Percentiles rank a stretch among this genome's conserved stretches.
phyloP scores from a whole-genome alignment of 345 rosid species.

The Heritiera fomes region DNA sequence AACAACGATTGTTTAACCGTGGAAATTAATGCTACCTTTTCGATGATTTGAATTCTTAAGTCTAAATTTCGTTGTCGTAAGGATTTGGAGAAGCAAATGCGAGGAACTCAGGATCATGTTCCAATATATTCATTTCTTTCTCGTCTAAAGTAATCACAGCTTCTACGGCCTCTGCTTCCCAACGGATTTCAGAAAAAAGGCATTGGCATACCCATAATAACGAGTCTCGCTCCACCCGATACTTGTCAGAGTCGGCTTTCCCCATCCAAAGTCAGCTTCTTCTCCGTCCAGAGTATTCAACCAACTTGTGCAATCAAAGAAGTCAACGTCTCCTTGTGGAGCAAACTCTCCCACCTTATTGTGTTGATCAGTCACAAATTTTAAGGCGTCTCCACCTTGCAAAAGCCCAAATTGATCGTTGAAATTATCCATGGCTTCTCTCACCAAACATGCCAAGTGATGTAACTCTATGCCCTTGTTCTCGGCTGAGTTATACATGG shows the following conservation, averaged over 20 bases:
- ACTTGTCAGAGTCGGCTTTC: background rate
- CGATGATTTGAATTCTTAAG: no score
- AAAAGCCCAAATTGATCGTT: background rate
- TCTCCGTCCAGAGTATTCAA: background rate
- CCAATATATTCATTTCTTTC: background rate
- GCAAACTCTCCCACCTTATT: background rate
- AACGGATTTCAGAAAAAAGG: background rate
- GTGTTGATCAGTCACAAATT: background rate
- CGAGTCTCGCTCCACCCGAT: background rate
- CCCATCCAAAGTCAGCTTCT: constrained; percentile 9
- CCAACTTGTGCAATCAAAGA: background rate
- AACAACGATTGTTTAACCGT: no score
- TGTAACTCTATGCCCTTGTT: background rate
- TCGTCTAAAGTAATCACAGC: background rate
- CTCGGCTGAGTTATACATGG: background rate
- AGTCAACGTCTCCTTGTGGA: background rate
- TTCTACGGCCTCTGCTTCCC: background rate
- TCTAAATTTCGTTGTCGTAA: background rate
- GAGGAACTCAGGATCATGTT: constrained; percentile 7
- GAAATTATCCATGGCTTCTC: background rate
- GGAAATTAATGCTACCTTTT: no score
- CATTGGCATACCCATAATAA: background rate
- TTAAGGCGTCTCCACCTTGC: background rate
- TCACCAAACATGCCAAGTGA: background rate
- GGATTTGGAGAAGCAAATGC: constrained; percentile 6